These are phyloP conservation scores for Aspergillus chevalieri DNA, from an alignment of 2,329 filamentous ascomycete species.

Conservation along the genomic window DNA sequence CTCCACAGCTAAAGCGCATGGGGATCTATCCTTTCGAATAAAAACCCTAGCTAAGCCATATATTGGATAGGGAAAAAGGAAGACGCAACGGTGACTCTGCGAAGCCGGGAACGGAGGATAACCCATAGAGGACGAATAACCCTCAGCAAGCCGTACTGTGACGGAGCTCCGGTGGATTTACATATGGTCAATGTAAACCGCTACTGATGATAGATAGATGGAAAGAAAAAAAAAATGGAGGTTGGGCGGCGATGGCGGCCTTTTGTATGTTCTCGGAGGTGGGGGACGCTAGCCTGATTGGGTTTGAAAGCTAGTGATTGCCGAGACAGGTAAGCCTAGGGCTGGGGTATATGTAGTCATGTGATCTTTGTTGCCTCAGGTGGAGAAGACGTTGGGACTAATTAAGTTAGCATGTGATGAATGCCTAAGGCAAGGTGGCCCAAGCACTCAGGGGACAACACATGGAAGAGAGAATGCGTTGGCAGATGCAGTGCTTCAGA, in stretches of 20 bases:
- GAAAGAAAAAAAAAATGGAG: conserved; percentile 28
- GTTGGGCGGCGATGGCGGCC: conserved; percentile 3
- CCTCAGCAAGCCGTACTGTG: conserved; percentile 45
- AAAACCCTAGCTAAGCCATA: conserved; percentile 42
- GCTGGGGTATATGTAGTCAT: conserved; percentile 9
- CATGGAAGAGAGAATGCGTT: neutral
- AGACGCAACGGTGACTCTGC: conserved; percentile 35
- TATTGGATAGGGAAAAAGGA: conserved; percentile 40
- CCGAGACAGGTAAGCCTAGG: conserved; percentile 8
- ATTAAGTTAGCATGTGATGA: neutral
- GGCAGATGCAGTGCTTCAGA: too few species aligned
- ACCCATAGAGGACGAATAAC: conserved; percentile 42
- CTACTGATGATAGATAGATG: conserved; percentile 46
- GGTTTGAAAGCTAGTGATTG: conserved; percentile 12
- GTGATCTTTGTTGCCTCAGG: neutral
- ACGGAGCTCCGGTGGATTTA: conserved; percentile 45
- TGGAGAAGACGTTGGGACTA: neutral
- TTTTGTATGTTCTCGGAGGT: conserved; percentile 24
- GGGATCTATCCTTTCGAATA: conserved; percentile 28
- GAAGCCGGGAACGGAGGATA: conserved; percentile 48
- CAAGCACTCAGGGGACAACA: neutral
- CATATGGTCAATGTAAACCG: conserved; percentile 46
- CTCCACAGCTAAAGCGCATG: conserved; percentile 44
- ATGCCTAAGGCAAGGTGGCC: neutral
- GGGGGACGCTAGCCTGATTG: conserved; percentile 16